Percentiles rank a stretch among this genome's conserved stretches.
Conservation (phyloP, 768 basidiomycete genomes). For the Podaxis sp. region DNA sequence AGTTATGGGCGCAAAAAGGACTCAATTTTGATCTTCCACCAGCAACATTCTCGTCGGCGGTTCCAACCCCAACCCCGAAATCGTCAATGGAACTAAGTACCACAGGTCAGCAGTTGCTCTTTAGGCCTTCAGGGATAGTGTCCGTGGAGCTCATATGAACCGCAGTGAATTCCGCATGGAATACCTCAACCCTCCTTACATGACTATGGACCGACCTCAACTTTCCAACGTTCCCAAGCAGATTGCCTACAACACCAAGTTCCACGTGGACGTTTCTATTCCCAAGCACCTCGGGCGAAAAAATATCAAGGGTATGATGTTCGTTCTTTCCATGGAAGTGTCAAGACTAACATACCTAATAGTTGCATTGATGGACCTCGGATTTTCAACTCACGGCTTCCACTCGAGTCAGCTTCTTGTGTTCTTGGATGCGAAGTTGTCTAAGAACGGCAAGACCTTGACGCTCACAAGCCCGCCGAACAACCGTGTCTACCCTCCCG, state of each 20-base stretch:
- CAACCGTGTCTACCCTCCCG: constrained; percentile 38
- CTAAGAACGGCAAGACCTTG: constrained; percentile 31
- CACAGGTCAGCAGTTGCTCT: constrained; percentile 19
- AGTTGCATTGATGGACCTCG: constrained; percentile 43
- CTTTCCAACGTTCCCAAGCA: constrained; percentile 34
- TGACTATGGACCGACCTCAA: constrained; percentile 34
- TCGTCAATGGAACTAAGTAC: constrained; percentile 28
- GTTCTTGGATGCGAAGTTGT: constrained; percentile 33
- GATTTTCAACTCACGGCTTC: constrained; percentile 42
- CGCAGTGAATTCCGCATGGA: constrained; percentile 41
- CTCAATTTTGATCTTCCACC: background rate
- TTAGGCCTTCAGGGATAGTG: background rate
- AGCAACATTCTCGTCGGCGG: constrained; percentile 37
- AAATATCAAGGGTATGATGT: constrained; percentile 30
- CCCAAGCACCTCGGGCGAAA: constrained; percentile 27
- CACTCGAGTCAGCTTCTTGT: constrained; percentile 40
- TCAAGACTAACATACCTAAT: background rate
- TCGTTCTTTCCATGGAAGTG: background rate
- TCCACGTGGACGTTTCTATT: constrained; percentile 33
- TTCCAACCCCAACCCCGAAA: constrained; percentile 42
- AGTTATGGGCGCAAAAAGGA: background rate
- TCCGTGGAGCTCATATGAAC: background rate
- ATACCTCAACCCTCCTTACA: constrained; percentile 42
- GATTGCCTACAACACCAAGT: constrained; percentile 35
- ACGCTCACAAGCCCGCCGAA: constrained; percentile 35